Evolutionary conservation across 2,329 filamentous ascomycete genomes (phyloP).

Genomic region (Colletotrichum sp.): DNA sequence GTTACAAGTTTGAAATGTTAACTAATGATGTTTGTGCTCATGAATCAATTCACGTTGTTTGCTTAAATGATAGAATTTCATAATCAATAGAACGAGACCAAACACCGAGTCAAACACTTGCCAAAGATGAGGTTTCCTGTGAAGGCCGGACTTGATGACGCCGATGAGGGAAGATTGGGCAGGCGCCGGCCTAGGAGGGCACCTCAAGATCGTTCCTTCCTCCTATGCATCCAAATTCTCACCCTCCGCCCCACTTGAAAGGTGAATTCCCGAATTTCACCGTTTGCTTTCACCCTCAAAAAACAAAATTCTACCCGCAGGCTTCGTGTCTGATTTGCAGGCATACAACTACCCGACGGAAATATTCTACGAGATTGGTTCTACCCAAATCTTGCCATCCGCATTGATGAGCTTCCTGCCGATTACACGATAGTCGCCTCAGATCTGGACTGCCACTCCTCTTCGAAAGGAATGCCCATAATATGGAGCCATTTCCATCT

Average conservation of each 20-base stretch:
- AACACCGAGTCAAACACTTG: not conserved
- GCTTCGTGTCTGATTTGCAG: not conserved
- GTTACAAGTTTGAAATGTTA: not conserved
- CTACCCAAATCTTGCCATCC: not conserved
- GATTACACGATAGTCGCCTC: not conserved
- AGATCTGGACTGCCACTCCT: not conserved
- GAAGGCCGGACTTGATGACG: not conserved
- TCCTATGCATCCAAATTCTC: not conserved
- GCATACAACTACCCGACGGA: not conserved
- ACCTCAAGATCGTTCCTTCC: not conserved
- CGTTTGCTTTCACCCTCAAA: too few species aligned
- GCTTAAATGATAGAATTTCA: fast-evolving
- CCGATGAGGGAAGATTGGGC: not conserved
- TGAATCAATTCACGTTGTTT: fast-evolving
- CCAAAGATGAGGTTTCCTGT: not conserved
- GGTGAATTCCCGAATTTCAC: too few species aligned
- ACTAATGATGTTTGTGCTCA: not conserved
- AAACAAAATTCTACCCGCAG: not conserved
- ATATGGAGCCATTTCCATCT: not conserved
- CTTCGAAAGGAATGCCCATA: not conserved
- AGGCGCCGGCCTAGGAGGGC: not conserved
- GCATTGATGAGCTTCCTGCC: not conserved
- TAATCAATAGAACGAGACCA: fast-evolving
- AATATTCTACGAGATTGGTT: not conserved
- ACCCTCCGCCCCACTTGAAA: not conserved